Conservation (phyloP, 2,329 filamentous ascomycete genomes). For the Xylaria arbuscula region DNA sequence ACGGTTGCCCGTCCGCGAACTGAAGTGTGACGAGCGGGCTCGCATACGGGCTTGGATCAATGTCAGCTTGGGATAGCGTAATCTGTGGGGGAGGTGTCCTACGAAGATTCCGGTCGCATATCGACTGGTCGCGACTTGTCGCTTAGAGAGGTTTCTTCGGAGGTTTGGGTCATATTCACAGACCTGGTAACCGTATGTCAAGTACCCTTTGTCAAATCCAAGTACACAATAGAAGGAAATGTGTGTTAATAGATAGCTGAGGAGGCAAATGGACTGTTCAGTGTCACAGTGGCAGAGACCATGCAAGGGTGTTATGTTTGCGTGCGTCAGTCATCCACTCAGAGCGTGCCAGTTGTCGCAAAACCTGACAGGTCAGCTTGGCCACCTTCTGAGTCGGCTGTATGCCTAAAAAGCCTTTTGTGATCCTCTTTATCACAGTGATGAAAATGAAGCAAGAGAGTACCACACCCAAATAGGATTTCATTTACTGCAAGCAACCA, state of each 20-base stretch:
- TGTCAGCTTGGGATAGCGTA: conserved; percentile 11
- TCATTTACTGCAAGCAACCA: too few relatives aligned
- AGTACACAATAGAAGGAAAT: background rate
- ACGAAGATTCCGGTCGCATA: conserved; percentile 32
- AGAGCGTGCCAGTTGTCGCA: conserved; percentile 23
- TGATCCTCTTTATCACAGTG: too few relatives aligned
- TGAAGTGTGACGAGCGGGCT: conserved; percentile 24
- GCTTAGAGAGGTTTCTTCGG: background rate
- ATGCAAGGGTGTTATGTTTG: background rate
- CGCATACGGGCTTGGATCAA: conserved; percentile 29
- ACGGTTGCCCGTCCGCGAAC: conserved; percentile 25
- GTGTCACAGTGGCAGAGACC: background rate
- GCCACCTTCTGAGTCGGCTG: background rate
- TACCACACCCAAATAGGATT: too few relatives aligned
- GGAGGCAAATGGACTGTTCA: background rate
- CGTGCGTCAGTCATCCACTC: conserved; percentile 18
- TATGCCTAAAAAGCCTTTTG: background rate
- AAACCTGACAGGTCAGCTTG: background rate
- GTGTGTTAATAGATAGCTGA: too few relatives aligned
- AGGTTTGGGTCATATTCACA: conserved; percentile 8
- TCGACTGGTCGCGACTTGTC: conserved; percentile 5
- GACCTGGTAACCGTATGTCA: background rate
- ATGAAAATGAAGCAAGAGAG: background rate
- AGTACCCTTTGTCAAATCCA: background rate
- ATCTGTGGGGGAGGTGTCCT: conserved; percentile 1